A percentile compares a stretch with the other conserved stretches of the same genome.
phyloP scores from a whole-genome alignment of 1,284 basidiomycete genomes.

The Leccinum griseonigrum region DNA sequence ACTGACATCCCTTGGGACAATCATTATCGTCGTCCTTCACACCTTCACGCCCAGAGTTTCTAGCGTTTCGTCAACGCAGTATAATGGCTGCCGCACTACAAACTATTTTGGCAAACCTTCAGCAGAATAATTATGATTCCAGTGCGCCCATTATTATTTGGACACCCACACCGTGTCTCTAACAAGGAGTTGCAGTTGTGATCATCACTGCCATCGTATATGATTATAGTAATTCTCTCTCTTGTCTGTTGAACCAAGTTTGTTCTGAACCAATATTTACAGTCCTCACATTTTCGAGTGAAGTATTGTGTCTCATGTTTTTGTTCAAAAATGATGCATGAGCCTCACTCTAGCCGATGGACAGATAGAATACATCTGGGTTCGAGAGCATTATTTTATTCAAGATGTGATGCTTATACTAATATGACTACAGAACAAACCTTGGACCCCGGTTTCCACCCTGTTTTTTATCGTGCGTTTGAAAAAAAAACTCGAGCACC shows the following conservation, averaged over 20 bases:
- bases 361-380: conserved; percentile 18
- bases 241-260: background rate
- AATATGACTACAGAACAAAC: conserved; percentile 11
- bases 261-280: background rate
- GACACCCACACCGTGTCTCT: background rate
- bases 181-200: background rate
- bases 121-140: background rate
- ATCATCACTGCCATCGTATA: background rate
- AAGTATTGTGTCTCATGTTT: conserved; percentile 1
- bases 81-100: background rate
- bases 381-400: background rate
- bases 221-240: background rate
- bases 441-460: conserved; percentile 10
- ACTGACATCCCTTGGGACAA: too few species aligned
- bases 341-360: background rate
- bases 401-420: background rate
- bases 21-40: background rate
- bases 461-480: conserved; percentile 10
- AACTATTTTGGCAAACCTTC: background rate
- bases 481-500: background rate
- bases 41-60: background rate
- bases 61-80: background rate
- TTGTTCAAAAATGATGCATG: background rate
- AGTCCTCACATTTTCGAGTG: conserved; percentile 12
- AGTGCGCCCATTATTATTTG: background rate